Percentiles rank a stretch among this genome's conserved stretches.
Evolutionary conservation across 345 rosid genomes (phyloP).

Genomic region (Odontarrhena argentea): DNA sequence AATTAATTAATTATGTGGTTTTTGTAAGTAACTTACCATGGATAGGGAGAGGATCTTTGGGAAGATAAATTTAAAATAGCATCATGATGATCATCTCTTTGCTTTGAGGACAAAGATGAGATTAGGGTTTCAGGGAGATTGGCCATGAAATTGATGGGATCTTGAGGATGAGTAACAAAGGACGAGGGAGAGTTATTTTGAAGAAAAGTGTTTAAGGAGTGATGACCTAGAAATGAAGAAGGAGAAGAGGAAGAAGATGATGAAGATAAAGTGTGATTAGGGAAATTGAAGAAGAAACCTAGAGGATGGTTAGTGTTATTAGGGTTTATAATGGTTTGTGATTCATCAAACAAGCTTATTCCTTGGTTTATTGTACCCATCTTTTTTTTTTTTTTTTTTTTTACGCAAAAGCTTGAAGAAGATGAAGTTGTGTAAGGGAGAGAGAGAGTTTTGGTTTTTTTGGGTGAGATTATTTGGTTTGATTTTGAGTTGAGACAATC

Average conservation of each 20-base stretch:
- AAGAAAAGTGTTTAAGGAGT: conserved; percentile 33
- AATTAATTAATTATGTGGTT: neutral
- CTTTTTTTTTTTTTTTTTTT: conserved; percentile 29
- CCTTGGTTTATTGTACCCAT: conserved; percentile 62
- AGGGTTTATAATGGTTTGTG: conserved; percentile 45
- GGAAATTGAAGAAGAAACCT: conserved; percentile 60
- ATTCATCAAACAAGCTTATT: conserved; percentile 63
- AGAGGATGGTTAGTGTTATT: conserved; percentile 44
- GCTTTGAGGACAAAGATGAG: conserved; percentile 48
- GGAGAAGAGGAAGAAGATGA: conserved; percentile 28
- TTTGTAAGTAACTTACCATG: conserved; percentile 52
- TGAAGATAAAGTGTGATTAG: conserved; percentile 41
- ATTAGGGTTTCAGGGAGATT: conserved; percentile 64
- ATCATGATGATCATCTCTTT: conserved; percentile 40
- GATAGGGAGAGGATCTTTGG: conserved; percentile 65
- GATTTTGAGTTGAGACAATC: conserved; percentile 42
- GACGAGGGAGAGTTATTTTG: conserved; percentile 30
- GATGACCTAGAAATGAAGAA: conserved; percentile 29
- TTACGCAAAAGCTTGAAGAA: conserved; percentile 24
- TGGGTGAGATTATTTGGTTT: conserved; percentile 22
- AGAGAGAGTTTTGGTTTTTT: neutral
- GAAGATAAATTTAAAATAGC: conserved; percentile 40
- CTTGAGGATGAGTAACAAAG: conserved; percentile 30
- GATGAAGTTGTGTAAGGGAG: conserved; percentile 17
- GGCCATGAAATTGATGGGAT: conserved; percentile 47